Evolutionary conservation across 192 early-diverging fungal species (phyloP), one percentile per base, ranked within the genome.

Genomic region (Entophlyctis luteolus): DNA sequence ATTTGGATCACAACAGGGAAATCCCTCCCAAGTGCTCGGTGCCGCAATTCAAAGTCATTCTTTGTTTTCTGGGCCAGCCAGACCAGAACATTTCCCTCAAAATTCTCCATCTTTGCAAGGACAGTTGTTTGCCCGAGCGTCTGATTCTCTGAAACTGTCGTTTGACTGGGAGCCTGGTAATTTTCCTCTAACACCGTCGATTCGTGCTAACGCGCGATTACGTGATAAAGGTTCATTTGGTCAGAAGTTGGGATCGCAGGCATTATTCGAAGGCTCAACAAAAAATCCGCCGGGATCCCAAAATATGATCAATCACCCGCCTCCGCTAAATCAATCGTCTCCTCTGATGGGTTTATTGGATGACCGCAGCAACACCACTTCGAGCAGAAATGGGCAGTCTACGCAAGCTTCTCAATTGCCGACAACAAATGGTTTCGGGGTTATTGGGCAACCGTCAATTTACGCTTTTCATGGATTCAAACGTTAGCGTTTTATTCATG

Each of bases 261-360:
- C 18, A 18, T 53, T 18, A 12, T 53, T 53, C 25, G 2, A 53
- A 14, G 50, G 14, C 14, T 14, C 39, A n/a, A 8, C 39, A 42
- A n/a, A 12, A 12, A n/a, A n/a, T 42, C 8, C 10, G 6, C 57
- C 57, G 48, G 35, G 39, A 35, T 55, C 55, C n/a, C 63, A 66
- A 66, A 3, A 52, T 3, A 39, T 39, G 28, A 5, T 59, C 37
- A 59, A 59, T 42, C 63, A 66, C n/a, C 48, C 55, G 14, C 55
- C 63, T 25, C 63, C 63, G 18, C 63, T 52, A 25, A 66, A 33
- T 32, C 63, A 66, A 33, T 52, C 63, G 18, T 66, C 63, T 3
- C 63, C 63, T 2, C 23, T 66, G 36, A 34, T 23, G n/a, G 37
- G 49, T 54, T 48, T 52, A 22, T 4, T 54, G 28, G 50, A 37